Evolutionary conservation across 2,329 filamentous ascomycete species (phyloP).

Genomic region (Trichoderma arundinaceum): DNA sequence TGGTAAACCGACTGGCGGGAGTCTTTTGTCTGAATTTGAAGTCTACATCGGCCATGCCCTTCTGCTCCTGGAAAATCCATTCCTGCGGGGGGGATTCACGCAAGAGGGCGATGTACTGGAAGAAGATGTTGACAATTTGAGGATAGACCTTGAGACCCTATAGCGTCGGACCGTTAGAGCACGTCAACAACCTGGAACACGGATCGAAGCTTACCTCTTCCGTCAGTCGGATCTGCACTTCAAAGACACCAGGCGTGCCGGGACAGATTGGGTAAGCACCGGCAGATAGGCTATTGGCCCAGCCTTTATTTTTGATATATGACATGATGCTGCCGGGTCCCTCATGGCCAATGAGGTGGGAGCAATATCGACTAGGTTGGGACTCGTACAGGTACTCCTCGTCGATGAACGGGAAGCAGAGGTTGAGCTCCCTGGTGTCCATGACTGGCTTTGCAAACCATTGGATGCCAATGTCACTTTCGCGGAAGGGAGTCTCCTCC

Average conservation of each 20-base stretch:
- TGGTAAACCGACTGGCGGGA: constrained; percentile 86
- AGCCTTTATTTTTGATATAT: constrained; percentile 87
- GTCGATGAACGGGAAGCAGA: constrained; percentile 84
- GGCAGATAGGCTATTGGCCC: constrained; percentile 82
- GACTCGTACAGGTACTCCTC: constrained; percentile 80
- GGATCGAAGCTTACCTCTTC: constrained; percentile 65
- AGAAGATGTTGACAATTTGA: constrained; percentile 81
- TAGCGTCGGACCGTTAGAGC: constrained; percentile 19
- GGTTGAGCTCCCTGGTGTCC: constrained; percentile 78
- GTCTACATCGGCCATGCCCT: constrained; percentile 86
- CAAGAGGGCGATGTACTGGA: constrained; percentile 90
- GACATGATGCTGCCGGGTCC: constrained; percentile 90
- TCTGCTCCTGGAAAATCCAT: constrained; percentile 95
- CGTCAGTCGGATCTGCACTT: constrained; percentile 78
- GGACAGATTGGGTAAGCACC: constrained; percentile 78
- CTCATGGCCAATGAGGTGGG: constrained; percentile 89
- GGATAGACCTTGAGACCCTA: constrained; percentile 77
- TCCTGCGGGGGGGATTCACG: constrained; percentile 79
- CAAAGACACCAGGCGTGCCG: constrained; percentile 77
- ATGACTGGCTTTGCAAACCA: constrained; percentile 91
- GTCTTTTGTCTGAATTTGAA: constrained; percentile 96
- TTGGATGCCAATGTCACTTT: constrained; percentile 64
- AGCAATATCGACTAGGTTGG: constrained; percentile 84
- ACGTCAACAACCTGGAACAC: background rate
- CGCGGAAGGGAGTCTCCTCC: constrained; percentile 56